Percentiles rank a stretch among this genome's conserved stretches.
Conservation (phyloP, 805 yeast species). For the Ogataea ramenticola region DNA sequence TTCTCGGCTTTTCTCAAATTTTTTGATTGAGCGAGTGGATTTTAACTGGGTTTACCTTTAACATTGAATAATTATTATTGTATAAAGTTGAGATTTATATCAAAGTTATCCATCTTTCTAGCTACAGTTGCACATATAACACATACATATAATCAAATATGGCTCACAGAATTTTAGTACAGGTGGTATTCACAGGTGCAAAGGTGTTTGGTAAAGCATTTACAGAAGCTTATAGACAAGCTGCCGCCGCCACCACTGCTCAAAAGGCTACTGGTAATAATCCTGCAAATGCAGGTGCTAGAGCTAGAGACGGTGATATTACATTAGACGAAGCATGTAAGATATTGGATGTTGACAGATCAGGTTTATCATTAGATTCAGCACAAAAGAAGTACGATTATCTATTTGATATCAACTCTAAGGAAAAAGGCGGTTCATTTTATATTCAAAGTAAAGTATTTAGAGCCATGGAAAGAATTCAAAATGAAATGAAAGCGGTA, state of each 20-base stretch:
- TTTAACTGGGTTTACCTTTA: no score
- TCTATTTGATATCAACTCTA: slow-evolving; percentile 80
- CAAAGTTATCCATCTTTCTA: no score
- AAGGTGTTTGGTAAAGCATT: slow-evolving; percentile 94
- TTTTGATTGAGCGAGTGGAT: no score
- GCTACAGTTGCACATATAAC: no score
- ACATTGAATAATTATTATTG: no score
- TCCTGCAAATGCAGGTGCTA: slow-evolving; percentile 33
- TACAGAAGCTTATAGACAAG: slow-evolving; percentile 94
- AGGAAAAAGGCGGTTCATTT: slow-evolving; percentile 94
- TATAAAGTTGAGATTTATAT: no score
- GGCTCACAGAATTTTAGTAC: slow-evolving; percentile 92
- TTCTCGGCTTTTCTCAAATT: no score
- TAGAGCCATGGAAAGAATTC: slow-evolving; percentile 88
- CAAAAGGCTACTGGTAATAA: slow-evolving; percentile 9
- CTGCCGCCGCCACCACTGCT: slow-evolving; percentile 86
- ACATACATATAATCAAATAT: background rate
- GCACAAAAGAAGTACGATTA: slow-evolving; percentile 69
- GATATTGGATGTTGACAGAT: slow-evolving; percentile 71
- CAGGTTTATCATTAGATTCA: slow-evolving; percentile 47
- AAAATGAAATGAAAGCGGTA: slow-evolving; percentile 62
- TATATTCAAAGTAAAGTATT: slow-evolving; percentile 89
- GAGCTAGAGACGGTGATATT: slow-evolving; percentile 66
- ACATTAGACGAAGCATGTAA: slow-evolving; percentile 86
- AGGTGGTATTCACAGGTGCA: slow-evolving; percentile 90